Percentiles rank a stretch among this genome's conserved stretches.
phyloP scores from a whole-genome alignment of 23 red algal genomes.

The Chondrus crispus region DNA sequence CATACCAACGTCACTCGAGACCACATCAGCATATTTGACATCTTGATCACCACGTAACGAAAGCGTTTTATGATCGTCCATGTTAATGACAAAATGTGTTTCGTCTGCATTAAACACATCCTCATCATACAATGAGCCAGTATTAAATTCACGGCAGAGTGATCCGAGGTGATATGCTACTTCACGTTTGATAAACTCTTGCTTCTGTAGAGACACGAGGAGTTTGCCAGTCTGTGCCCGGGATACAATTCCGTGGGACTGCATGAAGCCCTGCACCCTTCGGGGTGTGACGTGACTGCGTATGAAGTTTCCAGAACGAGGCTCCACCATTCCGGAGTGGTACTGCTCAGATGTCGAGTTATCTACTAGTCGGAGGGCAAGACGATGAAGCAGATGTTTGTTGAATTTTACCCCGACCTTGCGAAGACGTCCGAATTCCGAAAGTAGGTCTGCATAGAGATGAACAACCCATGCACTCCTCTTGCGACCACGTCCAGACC shows the following conservation, averaged over 20 bases:
- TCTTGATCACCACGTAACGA: background rate
- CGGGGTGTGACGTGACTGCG: background rate
- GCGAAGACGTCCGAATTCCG: constrained; percentile 9
- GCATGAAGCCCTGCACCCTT: background rate
- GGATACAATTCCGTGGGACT: background rate
- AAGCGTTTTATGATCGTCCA: constrained; percentile 10
- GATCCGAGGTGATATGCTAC: background rate
- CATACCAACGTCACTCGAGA: background rate
- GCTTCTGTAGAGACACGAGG: background rate
- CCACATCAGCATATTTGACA: background rate
- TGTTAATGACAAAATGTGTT: constrained; percentile 15
- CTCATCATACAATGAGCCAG: background rate
- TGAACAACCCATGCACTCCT: background rate
- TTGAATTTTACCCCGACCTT: background rate
- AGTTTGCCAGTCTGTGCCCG: constrained; percentile 1
- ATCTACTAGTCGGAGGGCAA: background rate
- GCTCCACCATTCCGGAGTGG: background rate
- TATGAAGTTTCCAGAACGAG: background rate
- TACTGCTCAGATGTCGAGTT: background rate
- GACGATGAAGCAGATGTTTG: background rate
- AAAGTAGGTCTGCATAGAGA: background rate
- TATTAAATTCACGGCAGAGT: background rate
- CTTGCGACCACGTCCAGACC: background rate
- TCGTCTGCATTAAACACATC: constrained; percentile 3
- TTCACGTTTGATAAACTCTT: constrained; percentile 4